Base-by-base conservation (phyloP, 257 asterid species). In the Thymus mandschuricus region DNA sequence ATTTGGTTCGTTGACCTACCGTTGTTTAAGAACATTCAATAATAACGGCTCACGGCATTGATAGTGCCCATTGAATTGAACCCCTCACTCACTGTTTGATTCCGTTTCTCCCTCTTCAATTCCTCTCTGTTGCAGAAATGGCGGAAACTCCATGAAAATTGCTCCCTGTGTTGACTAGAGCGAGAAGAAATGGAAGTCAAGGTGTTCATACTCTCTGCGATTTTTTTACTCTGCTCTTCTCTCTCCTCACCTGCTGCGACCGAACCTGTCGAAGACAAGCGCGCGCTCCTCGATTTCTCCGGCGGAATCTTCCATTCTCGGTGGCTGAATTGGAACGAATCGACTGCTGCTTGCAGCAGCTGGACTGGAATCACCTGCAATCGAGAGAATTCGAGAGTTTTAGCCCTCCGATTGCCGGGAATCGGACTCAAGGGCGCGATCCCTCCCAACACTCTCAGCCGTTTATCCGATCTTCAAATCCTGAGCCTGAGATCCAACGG, bases 281-380 rank as follows among this genome's bases (percentile, higher is more conserved):
- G 56, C 27, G 90, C 90, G 27, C 63, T 85, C 70, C 86, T 85
- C 10, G 86, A 83, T 75, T 85, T 85, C 72, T 7, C 72, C 41
- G 29, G 70, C 48, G 74, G 66, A 6, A 58, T 81, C 46, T 21
- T 59, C 75, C 86, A 71, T 28, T 72, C 84, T 0, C 68, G 87
- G 33, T 56, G 58, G 67, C 66, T 81, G 67, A 83, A 85, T 55
- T 85, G 90, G 90, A 55, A 76, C 8, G 48, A 57, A 15, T 59
- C 29, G 0, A 59, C 75, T 55, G 64, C 90, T 1, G 80, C 58
- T 31, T 85, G 90, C 81, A 52, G 43, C 61, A 52, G 10, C 45
- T 85, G 90, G 90, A 83, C 79, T 3, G 90, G 90, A 1, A 68
- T 85, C 21, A 78, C 79, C 13, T 85, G 90, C 79, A 76, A 73